These are phyloP conservation scores for Niebla homalea DNA, from an alignment of 495 filamentous ascomycete species.

Conservation along the genomic window DNA sequence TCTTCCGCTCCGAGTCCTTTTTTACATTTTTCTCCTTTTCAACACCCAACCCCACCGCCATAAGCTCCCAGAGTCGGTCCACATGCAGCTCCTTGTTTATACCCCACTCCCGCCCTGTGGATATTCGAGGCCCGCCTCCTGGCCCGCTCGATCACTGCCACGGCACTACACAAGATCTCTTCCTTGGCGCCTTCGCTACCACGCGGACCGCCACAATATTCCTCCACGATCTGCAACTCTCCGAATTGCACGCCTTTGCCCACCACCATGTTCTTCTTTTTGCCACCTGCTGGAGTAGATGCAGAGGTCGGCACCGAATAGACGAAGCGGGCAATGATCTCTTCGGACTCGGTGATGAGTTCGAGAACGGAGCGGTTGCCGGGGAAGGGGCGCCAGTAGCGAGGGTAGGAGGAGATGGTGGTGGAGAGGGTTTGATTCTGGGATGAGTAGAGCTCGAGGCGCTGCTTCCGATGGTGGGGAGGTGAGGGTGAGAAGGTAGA, in stretches of 20 bases:
- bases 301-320: neutral
- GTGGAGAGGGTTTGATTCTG: conserved; percentile 68
- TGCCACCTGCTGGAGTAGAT: neutral
- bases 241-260: neutral
- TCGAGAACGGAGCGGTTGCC: conserved; percentile 75
- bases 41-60: too few species aligned
- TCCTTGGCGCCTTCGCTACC: neutral
- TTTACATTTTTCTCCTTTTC: too few species aligned
- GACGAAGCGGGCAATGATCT: conserved; percentile 45
- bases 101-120: too few species aligned
- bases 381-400: conserved; percentile 71
- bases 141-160: conserved; percentile 6
- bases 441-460: conserved; percentile 78
- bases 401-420: conserved; percentile 56
- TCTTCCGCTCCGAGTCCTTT: too few species aligned
- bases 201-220: neutral
- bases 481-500: too few species aligned
- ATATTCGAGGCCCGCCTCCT: conserved; percentile 3
- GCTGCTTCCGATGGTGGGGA: conserved; percentile 56
- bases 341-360: conserved; percentile 51
- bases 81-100: too few species aligned
- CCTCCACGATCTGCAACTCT: conserved; percentile 9
- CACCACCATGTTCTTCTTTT: neutral
- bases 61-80: too few species aligned
- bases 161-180: conserved; percentile 6